phyloP scores from a whole-genome alignment of 2,329 filamentous ascomycete species.

The Daldinia sp. region DNA sequence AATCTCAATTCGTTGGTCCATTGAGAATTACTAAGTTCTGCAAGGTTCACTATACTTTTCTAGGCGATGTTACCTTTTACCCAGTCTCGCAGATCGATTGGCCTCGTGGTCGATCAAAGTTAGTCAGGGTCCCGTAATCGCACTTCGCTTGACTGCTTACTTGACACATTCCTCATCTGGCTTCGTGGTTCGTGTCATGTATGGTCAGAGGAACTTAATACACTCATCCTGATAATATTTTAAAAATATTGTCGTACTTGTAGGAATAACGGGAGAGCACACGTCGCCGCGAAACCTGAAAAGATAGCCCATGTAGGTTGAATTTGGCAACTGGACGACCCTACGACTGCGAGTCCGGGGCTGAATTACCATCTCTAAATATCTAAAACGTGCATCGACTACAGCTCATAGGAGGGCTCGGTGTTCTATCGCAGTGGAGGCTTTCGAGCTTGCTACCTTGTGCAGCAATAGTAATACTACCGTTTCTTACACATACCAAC shows the following conservation, averaged over 20 bases:
- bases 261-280: too few species aligned
- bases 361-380: constrained; percentile 16
- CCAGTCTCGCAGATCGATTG: constrained; percentile 20
- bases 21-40: constrained; percentile 36
- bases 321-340: too few species aligned
- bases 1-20: constrained; percentile 6
- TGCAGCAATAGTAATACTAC: constrained; percentile 31
- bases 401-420: constrained; percentile 12
- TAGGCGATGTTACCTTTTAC: constrained; percentile 33
- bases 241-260: too few species aligned
- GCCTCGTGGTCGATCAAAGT: constrained; percentile 8
- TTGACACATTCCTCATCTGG: constrained; percentile 33
- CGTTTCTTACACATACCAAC: constrained; percentile 14
- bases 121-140: constrained; percentile 24
- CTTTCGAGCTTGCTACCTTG: constrained; percentile 25
- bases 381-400: background rate
- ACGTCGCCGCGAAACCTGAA: too few species aligned
- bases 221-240: too few species aligned
- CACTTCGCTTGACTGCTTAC: constrained; percentile 27
- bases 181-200: background rate
- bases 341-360: constrained; percentile 10
- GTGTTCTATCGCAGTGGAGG: constrained; percentile 19
- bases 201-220: too few species aligned
- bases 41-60: constrained; percentile 15
- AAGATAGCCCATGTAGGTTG: too few species aligned